Evolutionary conservation across 768 basidiomycete species (phyloP), one percentile per base, ranked within the genome.

Genomic region (Lactarius sanguifluus): DNA sequence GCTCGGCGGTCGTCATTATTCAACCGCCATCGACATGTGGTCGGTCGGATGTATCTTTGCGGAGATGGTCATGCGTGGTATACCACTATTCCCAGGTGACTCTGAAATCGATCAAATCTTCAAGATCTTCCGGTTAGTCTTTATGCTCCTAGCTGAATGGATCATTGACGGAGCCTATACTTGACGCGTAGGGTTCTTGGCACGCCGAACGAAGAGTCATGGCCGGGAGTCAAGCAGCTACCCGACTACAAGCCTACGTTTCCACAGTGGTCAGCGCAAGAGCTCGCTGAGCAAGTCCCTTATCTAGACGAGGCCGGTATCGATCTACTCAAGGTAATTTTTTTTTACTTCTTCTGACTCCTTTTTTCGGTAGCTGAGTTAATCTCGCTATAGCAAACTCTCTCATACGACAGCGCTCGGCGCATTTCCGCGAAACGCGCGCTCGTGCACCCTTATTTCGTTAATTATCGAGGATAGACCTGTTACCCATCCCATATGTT

Each of bases 101-200:
- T 98, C 97, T 32, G 97, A 99, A 79, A 99, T 98, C 74, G 97
- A 99, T 78, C 97, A 99, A 81, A 98, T 98, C 70, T 98, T 98
- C 86, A 90, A 94, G 78, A 99, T 99, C 73, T 99, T 98, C 84
- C 86, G 93, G 97, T 96, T 68, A 61, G 83, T 76, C 55, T 10
- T 32, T n/a, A 47, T 9, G 45, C 47, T 30, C 20, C 16, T 34
- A 64, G 67, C n/a, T 28, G 38, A 47, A n/a, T 18, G 15, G 52
- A 18, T 52, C 28, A 23, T 50, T 56, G 47, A 52, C 38, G 23
- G 13, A 28, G 34, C 18, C 5, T 54, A 18, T 52, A n/a, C 23
- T 28, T 55, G 32, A 36, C 23, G 15, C 5, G 13, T 36, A 68
- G 97, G 73, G 85, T 97, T 34, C 84, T 99, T 56, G 97, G 97